Evolutionary conservation across 2,329 filamentous ascomycete genomes (phyloP), one percentile per base, ranked within the genome.

Genomic region (Colletotrichum siamense): DNA sequence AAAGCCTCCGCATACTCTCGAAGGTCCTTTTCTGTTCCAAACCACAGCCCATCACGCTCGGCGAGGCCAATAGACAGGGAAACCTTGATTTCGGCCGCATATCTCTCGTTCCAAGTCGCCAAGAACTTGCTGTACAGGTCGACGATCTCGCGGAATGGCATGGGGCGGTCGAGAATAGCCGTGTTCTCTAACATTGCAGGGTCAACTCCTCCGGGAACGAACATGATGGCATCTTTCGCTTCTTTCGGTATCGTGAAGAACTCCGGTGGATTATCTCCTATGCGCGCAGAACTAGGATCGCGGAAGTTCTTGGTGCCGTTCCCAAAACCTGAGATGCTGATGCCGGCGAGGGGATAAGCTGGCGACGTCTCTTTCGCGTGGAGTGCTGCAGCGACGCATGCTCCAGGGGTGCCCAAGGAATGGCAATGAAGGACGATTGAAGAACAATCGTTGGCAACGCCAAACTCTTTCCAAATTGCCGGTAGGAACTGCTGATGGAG

Each of bases 311-410:
- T 63, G 5, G 69, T 49, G 30, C 57, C 59, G n/a, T 65, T 76
- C 9, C 79, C 80, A 26, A 80, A 79, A 6, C 80, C 80, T 7
- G 78, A 79, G 18, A 78, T n/a, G 49, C 76, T 79, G 39, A 81
- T 63, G 3, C 79, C 78, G n/a, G 62, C 73, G 3, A 81, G 77
- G 1, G 78, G 79, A 57, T 81, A 81, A 12, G 36, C 65, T 6
- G 73, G 55, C 16, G 30, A 52, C 10, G 36, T 22, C 26, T 76
- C 71, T 30, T 39, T 18, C 16, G 73, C 77, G 36, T 78, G 57
- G 36, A 64, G 39, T 2, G 78, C 77, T 2, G 80, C 79, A 10
- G 76, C 64, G n/a, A 79, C 78, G 28, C 79, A 69, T 32, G 71
- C 78, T 16, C 73, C 77, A 7, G 75, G 69, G 6, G 63, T 62